Conservation (phyloP, 2,329 filamentous ascomycete genomes). For the Tolypocladium pustulatum region DNA sequence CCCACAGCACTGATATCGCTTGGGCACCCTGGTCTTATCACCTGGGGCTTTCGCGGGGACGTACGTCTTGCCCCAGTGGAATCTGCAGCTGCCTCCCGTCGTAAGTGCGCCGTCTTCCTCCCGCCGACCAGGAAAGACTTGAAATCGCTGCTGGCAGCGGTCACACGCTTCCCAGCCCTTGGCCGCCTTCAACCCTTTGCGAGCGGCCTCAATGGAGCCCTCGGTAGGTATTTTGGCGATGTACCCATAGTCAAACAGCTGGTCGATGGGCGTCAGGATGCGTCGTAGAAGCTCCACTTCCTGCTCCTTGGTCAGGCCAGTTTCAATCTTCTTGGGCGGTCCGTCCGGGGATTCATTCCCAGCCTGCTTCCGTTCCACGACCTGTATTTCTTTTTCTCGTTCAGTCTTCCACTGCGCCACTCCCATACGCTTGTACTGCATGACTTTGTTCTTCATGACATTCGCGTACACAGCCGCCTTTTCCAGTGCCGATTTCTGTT, state of each 20-base stretch:
- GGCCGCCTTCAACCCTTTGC: conserved; percentile 52
- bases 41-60: conserved; percentile 47
- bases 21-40: conserved; percentile 44
- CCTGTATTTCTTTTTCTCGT: conserved; percentile 30
- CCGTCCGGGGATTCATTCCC: conserved; percentile 19
- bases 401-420: conserved; percentile 61
- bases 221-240: conserved; percentile 56
- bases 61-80: conserved; percentile 68
- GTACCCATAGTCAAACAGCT: conserved; percentile 63
- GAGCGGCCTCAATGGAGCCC: conserved; percentile 56
- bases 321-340: conserved; percentile 47
- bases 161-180: conserved; percentile 83
- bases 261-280: conserved; percentile 52
- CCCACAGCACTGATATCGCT: conserved; percentile 69
- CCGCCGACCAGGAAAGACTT: conserved; percentile 80
- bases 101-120: conserved; percentile 65
- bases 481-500: conserved; percentile 62
- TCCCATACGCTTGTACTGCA: conserved; percentile 65
- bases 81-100: conserved; percentile 65
- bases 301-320: conserved; percentile 56
- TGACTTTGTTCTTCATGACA: conserved; percentile 71
- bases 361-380: conserved; percentile 14
- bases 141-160: conserved; percentile 75
- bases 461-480: conserved; percentile 68
- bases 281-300: conserved; percentile 56